Evolutionary conservation across 495 filamentous ascomycete genomes (phyloP).

Genomic region (Aspergillus cavernicola): DNA sequence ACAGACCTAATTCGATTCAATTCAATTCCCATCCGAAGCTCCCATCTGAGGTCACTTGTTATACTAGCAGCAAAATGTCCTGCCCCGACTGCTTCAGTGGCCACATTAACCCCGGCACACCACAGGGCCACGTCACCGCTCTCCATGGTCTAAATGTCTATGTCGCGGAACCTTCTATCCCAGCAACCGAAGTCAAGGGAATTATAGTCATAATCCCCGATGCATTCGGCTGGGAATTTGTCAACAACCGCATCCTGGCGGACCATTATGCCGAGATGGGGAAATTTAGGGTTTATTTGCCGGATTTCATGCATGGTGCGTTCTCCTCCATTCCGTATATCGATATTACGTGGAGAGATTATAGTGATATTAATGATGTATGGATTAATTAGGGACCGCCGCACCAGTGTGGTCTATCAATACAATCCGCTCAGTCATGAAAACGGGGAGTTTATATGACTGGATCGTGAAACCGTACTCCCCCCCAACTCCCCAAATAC

Average conservation of each 20-base stretch:
- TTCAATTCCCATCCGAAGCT: too few relatives aligned
- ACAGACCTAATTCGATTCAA: not conserved
- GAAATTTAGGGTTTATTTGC: slow-evolving; percentile 49
- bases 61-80: slow-evolving; percentile 15
- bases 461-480: slow-evolving; percentile 21
- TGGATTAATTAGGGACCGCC: slow-evolving; percentile 18
- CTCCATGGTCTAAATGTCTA: slow-evolving; percentile 52
- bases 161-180: slow-evolving; percentile 32
- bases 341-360: too few relatives aligned
- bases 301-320: slow-evolving; percentile 58
- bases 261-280: slow-evolving; percentile 50
- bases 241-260: slow-evolving; percentile 50
- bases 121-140: slow-evolving; percentile 24
- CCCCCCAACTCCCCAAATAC: not conserved
- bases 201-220: slow-evolving; percentile 55
- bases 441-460: slow-evolving; percentile 2
- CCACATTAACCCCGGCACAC: slow-evolving; percentile 23
- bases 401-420: slow-evolving; percentile 12
- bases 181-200: slow-evolving; percentile 33
- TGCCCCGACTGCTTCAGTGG: slow-evolving; percentile 34
- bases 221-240: slow-evolving; percentile 55
- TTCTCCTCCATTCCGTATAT: slow-evolving; percentile 1
- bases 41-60: too few relatives aligned
- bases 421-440: slow-evolving; percentile 8
- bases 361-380: too few relatives aligned